Percentiles rank a stretch among this genome's conserved stretches.
Conservation (phyloP, 768 basidiomycete genomes). For the Termitomyces sp. region DNA sequence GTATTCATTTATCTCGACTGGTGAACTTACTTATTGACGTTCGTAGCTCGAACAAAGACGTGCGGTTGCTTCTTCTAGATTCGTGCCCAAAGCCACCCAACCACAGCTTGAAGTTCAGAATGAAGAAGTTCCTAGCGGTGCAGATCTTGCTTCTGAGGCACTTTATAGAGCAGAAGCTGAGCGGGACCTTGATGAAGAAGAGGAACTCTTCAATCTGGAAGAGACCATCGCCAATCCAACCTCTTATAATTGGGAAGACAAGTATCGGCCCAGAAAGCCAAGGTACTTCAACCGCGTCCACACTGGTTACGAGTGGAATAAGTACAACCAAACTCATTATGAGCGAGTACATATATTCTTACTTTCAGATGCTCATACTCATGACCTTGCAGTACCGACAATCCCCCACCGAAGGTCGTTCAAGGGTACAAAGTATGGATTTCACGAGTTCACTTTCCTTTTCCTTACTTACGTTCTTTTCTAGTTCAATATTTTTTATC, state of each 20-base stretch:
- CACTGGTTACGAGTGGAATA: conserved; percentile 99
- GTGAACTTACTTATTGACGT: conserved; percentile 3
- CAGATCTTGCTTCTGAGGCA: conserved; percentile 84
- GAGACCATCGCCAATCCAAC: conserved; percentile 80
- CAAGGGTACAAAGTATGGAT: conserved; percentile 86
- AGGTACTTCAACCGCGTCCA: conserved; percentile 99
- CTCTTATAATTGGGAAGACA: conserved; percentile 97
- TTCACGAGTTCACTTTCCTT: not conserved
- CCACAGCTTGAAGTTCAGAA: conserved; percentile 51
- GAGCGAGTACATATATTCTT: conserved; percentile 56
- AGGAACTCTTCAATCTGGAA: conserved; percentile 92
- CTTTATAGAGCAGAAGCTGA: conserved; percentile 89
- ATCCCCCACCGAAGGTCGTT: conserved; percentile 98
- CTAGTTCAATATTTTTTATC: conserved; percentile 96
- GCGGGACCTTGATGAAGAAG: conserved; percentile 91
- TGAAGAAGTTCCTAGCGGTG: conserved; percentile 55
- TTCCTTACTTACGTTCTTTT: not conserved
- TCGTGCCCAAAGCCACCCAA: conserved; percentile 74
- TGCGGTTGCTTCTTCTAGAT: conserved; percentile 77
- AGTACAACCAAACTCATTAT: conserved; percentile 99
- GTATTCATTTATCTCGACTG: not conserved
- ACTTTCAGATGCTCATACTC: conserved; percentile 11
- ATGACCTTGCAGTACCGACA: conserved; percentile 68
- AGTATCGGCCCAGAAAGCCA: conserved; percentile 95
- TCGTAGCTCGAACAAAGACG: conserved; percentile 74